Percentiles rank a stretch among this genome's conserved stretches.
Evolutionary conservation across 202 grass and related monocot genomes (phyloP).

Genomic region (Saccharum hybrid): DNA sequence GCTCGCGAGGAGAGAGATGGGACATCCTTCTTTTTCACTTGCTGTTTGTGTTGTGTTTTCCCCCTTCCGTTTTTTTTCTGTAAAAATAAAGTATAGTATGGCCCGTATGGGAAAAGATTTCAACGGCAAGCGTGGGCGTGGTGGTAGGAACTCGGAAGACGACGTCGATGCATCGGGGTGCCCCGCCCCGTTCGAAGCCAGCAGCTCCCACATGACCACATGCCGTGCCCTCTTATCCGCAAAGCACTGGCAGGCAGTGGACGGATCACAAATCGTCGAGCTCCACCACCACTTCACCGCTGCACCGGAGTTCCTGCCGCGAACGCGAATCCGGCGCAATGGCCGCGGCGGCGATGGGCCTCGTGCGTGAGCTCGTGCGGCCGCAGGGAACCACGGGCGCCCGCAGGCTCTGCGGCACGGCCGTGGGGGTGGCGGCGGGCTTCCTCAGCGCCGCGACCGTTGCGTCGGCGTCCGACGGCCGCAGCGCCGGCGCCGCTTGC

Average conservation of each 20-base stretch:
- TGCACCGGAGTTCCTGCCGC: background rate
- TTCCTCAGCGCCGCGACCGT: constrained; percentile 33
- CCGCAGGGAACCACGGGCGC: background rate
- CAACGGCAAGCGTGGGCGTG: too few relatives aligned
- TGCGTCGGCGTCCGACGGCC: constrained; percentile 19
- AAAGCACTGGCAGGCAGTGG: background rate
- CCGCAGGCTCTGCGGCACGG: background rate
- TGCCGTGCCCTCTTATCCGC: background rate
- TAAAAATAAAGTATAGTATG: too few relatives aligned
- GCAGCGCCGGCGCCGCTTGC: background rate
- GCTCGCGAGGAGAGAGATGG: too few relatives aligned
- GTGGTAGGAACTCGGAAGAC: too few relatives aligned
- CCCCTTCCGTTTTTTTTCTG: too few relatives aligned
- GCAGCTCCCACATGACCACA: too few relatives aligned
- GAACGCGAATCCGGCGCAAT: background rate
- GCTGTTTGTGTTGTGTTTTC: too few relatives aligned
- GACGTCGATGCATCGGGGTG: too few relatives aligned
- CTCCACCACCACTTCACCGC: background rate
- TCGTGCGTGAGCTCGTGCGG: background rate
- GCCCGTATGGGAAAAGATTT: too few relatives aligned
- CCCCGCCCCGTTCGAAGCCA: too few relatives aligned
- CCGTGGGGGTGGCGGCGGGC: background rate
- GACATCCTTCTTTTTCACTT: too few relatives aligned
- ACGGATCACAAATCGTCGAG: background rate
- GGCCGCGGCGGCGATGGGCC: constrained; percentile 43